These are phyloP conservation scores for Talaromyces trachyspermus DNA, from an alignment of 495 filamentous ascomycete species.

Conservation along the genomic window DNA sequence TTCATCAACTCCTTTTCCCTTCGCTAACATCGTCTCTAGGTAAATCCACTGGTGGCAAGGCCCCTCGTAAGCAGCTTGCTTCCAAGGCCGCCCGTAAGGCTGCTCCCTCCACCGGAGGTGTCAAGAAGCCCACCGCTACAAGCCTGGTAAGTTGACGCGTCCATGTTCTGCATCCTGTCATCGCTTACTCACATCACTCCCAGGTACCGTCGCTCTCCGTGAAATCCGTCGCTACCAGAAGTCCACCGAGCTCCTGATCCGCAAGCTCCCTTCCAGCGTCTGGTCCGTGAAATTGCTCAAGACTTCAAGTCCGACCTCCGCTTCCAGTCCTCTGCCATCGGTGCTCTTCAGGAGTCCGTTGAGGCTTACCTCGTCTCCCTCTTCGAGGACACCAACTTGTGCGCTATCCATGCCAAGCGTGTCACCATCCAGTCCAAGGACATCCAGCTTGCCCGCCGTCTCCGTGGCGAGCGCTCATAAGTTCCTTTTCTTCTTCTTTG, in stretches of 20 bases:
- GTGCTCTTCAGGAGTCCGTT: conserved; percentile 99
- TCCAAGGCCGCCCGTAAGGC: conserved; percentile 78
- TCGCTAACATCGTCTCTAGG: conserved; percentile 42
- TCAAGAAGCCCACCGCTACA: conserved; percentile 99
- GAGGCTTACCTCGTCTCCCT: conserved; percentile 99
- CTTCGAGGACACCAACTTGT: conserved; percentile 99
- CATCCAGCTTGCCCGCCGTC: conserved; percentile 93
- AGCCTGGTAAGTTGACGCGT: conserved; percentile 69
- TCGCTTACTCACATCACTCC: conserved; percentile 25
- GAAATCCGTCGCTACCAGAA: conserved; percentile 99
- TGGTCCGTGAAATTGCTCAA: conserved; percentile 99
- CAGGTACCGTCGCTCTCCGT: conserved; percentile 98
- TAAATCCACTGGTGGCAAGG: conserved; percentile 99
- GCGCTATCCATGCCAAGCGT: conserved; percentile 99
- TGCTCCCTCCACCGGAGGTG: conserved; percentile 71
- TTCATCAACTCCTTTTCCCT: not conserved
- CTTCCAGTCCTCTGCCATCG: conserved; percentile 99
- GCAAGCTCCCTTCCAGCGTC: conserved; percentile 99
- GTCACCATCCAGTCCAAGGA: conserved; percentile 94
- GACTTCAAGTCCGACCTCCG: conserved; percentile 99
- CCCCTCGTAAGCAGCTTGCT: conserved; percentile 95
- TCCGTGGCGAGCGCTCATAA: conserved; percentile 90
- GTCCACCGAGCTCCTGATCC: conserved; percentile 99
- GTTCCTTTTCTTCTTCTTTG: conserved; percentile 14
- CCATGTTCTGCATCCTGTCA: not conserved